Evolutionary conservation across 129 eudicot genomes (phyloP).

Genomic region (Escallonia rubra): DNA sequence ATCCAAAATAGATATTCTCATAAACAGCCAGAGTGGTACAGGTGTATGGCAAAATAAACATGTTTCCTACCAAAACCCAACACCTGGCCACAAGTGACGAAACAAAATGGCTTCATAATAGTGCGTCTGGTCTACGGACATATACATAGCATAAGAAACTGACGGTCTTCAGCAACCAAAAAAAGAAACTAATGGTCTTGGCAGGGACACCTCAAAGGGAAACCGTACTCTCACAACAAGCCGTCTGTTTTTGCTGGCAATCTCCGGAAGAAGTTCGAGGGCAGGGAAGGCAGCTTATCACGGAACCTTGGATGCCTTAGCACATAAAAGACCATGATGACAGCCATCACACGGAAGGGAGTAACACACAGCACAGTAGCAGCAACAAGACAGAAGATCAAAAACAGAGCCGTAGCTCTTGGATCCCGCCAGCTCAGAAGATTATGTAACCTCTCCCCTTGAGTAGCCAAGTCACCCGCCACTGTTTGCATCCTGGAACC

Average conservation of each 20-base stretch:
- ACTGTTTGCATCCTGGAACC: constrained; percentile 45
- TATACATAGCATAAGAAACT: too few relatives aligned
- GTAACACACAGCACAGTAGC: constrained; percentile 28
- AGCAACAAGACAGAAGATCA: constrained; percentile 36
- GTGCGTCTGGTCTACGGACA: too few relatives aligned
- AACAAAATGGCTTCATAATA: too few relatives aligned
- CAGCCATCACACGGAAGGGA: constrained; percentile 31
- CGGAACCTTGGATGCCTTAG: constrained; percentile 60
- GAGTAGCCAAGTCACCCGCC: constrained; percentile 49
- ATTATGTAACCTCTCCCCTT: constrained; percentile 45
- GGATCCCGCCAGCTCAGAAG: constrained; percentile 63
- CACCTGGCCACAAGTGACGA: too few relatives aligned
- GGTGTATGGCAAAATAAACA: too few relatives aligned
- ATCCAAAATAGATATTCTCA: too few relatives aligned
- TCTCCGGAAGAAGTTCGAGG: constrained; percentile 51
- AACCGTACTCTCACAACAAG: constrained; percentile 28
- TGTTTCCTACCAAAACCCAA: too few relatives aligned
- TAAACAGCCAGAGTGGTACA: too few relatives aligned
- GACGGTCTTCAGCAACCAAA: too few relatives aligned
- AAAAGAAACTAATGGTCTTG: neutral
- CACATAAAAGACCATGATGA: constrained; percentile 27
- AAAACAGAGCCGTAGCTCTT: constrained; percentile 50
- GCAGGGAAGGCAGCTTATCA: constrained; percentile 26
- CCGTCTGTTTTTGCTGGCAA: constrained; percentile 49
- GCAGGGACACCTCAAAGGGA: neutral